Evolutionary conservation across 192 early-diverging fungal species (phyloP).

Genomic region (Entomortierella parvispora): DNA sequence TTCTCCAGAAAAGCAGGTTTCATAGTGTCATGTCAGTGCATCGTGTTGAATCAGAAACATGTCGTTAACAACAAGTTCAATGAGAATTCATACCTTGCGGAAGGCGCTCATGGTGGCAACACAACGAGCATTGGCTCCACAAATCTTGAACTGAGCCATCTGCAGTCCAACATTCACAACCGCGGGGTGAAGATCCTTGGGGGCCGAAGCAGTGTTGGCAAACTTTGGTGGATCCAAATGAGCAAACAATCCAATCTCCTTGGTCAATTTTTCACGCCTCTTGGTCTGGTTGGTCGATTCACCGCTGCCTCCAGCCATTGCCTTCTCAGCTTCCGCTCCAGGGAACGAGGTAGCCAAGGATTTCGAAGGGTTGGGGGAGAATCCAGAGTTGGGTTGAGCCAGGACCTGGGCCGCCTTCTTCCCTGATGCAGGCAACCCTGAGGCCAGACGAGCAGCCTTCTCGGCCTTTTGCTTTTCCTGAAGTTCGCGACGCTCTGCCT

Average conservation of each 20-base stretch:
- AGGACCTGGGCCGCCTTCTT: constrained; percentile 52
- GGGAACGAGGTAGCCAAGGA: constrained; percentile 36
- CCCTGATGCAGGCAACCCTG: constrained; percentile 48
- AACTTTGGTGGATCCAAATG: constrained; percentile 75
- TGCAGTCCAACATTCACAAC: constrained; percentile 88
- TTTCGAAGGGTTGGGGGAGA: constrained; percentile 26
- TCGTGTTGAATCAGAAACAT: no score
- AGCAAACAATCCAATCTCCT: constrained; percentile 75
- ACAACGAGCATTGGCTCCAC: constrained; percentile 91
- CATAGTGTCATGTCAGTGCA: no score
- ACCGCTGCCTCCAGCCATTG: constrained; percentile 24
- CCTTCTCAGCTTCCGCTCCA: constrained; percentile 38
- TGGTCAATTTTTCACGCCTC: constrained; percentile 50
- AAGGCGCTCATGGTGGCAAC: constrained; percentile 91
- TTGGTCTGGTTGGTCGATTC: constrained; percentile 41
- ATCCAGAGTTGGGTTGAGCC: constrained; percentile 24
- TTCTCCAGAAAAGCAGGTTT: constrained; percentile 7
- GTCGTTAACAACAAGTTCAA: no score
- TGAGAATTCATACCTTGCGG: constrained; percentile 65
- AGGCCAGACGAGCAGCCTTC: constrained; percentile 65
- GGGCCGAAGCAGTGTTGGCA: constrained; percentile 55
- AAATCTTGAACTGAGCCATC: constrained; percentile 86
- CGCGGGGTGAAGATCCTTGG: constrained; percentile 84
- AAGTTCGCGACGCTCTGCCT: constrained; percentile 87
- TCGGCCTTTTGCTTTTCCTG: constrained; percentile 88